Conservation (phyloP, 176 grass and related monocot species). For the Dendrocalamus sinicus region DNA sequence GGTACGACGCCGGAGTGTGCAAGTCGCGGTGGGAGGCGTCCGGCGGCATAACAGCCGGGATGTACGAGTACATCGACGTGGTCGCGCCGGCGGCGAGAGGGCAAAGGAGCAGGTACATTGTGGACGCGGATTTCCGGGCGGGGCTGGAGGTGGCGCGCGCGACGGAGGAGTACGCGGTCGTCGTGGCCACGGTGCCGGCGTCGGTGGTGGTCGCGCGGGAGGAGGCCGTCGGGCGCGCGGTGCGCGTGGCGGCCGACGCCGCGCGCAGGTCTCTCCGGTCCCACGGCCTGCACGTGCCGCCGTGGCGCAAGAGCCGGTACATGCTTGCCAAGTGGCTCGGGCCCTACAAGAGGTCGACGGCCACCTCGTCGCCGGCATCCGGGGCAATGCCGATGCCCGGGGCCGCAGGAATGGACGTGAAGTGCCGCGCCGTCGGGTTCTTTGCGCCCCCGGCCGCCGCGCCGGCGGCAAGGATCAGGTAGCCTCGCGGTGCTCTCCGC, state of each 20-base stretch:
- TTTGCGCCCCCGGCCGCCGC: conserved; percentile 16
- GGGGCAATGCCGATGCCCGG: conserved; percentile 41
- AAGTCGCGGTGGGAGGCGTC: conserved; percentile 69
- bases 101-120: conserved; percentile 72
- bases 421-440: conserved; percentile 62
- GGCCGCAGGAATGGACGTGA: conserved; percentile 40
- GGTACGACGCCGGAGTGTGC: conserved; percentile 90
- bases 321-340: conserved; percentile 98
- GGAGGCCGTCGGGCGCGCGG: conserved; percentile 62
- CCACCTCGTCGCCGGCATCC: neutral
- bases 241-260: conserved; percentile 61
- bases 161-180: conserved; percentile 61
- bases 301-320: conserved; percentile 86
- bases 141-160: conserved; percentile 82
- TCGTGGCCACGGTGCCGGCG: conserved; percentile 52
- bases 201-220: conserved; percentile 60
- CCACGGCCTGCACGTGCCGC: conserved; percentile 75
- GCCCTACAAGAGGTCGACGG: conserved; percentile 70
- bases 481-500: neutral
- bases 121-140: conserved; percentile 73
- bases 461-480: conserved; percentile 50
- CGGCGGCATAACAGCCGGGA: conserved; percentile 56
- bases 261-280: conserved; percentile 64
- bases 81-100: conserved; percentile 21
- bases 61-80: conserved; percentile 96